Conservation (phyloP, 2,329 filamentous ascomycete genomes). For the Aspergillus chevalieri region DNA sequence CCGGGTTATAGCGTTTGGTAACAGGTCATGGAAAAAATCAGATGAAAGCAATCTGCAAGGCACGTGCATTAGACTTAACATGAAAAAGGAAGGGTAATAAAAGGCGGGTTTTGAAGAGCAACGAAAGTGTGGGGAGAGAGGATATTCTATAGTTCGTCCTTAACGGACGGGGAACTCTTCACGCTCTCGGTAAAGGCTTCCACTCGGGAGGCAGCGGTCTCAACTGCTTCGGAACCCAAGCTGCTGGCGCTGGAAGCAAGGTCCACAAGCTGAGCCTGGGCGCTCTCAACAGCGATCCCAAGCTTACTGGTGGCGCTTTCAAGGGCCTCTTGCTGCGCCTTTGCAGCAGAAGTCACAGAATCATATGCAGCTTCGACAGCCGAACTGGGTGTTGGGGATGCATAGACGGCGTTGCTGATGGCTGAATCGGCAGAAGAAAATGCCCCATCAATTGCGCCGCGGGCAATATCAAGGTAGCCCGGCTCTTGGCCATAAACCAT, state of each 20-base stretch:
- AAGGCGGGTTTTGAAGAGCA: slow-evolving; percentile 2
- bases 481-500: slow-evolving; percentile 52
- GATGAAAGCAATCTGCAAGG: too few relatives aligned
- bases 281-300: slow-evolving; percentile 29
- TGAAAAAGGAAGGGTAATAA: background rate
- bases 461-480: slow-evolving; percentile 49
- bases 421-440: slow-evolving; percentile 51
- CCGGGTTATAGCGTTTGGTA: slow-evolving; percentile 1
- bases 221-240: slow-evolving; percentile 28
- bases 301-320: slow-evolving; percentile 28
- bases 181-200: background rate
- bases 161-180: slow-evolving; percentile 4
- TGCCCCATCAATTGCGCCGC: slow-evolving; percentile 48
- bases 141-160: slow-evolving; percentile 19
- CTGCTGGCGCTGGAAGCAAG: slow-evolving; percentile 27
- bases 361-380: slow-evolving; percentile 40
- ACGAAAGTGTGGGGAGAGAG: background rate
- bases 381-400: slow-evolving; percentile 46
- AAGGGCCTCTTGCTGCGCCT: slow-evolving; percentile 35
- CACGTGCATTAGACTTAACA: too few relatives aligned
- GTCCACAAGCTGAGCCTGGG: slow-evolving; percentile 26
- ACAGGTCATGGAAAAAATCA: too few relatives aligned
- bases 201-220: slow-evolving; percentile 29
- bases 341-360: slow-evolving; percentile 39
- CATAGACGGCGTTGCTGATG: slow-evolving; percentile 52